These are phyloP conservation scores for Penicillium sp. DNA, from an alignment of 2,329 filamentous ascomycete species.

Conservation along the genomic window DNA sequence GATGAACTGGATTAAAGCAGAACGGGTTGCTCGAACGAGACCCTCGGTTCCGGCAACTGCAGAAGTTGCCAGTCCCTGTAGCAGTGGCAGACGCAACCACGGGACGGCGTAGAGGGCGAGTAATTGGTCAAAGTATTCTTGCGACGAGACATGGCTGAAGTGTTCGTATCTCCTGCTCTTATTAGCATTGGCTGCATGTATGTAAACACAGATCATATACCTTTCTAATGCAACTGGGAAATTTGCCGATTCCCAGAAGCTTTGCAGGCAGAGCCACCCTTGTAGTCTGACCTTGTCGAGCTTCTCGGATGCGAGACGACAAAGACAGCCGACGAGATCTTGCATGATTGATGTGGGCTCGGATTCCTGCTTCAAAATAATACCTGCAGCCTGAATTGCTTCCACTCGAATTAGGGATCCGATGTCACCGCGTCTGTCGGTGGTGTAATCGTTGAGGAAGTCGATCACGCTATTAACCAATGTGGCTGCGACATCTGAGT, in stretches of 20 bases:
- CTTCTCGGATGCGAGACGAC: conserved; percentile 78
- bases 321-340: conserved; percentile 39
- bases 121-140: conserved; percentile 42
- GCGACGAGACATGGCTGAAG: conserved; percentile 43
- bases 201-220: conserved; percentile 34
- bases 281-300: conserved; percentile 73
- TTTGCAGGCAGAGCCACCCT: conserved; percentile 43
- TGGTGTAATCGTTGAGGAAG: conserved; percentile 79
- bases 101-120: conserved; percentile 33
- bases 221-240: conserved; percentile 32
- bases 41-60: conserved; percentile 43
- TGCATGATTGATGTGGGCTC: conserved; percentile 15
- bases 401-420: conserved; percentile 80
- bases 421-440: conserved; percentile 80
- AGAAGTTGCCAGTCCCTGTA: conserved; percentile 44
- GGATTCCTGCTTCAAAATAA: conserved; percentile 25
- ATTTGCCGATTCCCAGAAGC: conserved; percentile 36
- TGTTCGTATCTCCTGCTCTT: conserved; percentile 38
- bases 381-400: conserved; percentile 62
- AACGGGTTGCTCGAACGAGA: conserved; percentile 40
- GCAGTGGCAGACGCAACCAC: conserved; percentile 36
- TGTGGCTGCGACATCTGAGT: conserved; percentile 27
- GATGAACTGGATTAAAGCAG: conserved; percentile 39
- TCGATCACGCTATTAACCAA: conserved; percentile 29
- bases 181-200: conserved; percentile 10